Base-by-base conservation (phyloP, 1,284 basidiomycete genomes). In the Boletellus deceptivus region DNA sequence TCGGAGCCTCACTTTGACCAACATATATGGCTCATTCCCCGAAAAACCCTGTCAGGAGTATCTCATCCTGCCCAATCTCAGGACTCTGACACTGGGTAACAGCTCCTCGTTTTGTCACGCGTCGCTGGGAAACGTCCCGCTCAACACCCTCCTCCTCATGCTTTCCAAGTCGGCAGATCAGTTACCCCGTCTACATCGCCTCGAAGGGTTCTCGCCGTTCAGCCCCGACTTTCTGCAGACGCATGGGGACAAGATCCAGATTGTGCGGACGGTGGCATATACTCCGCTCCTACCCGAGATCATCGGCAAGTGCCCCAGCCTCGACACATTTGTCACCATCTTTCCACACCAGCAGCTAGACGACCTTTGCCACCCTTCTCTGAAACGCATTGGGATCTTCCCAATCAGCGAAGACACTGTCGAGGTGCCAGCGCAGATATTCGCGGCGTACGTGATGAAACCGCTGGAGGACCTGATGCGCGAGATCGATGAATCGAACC, bases 161-260 rank as follows among this genome's bases (percentile, higher is more conserved):
- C 61, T 76, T 14, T 61, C 68, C 39, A 54, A 60, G n/a, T 60
- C 61, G 5, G 49, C 65, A 0, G 52, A 61, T 29, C 70, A 73
- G 35, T 59, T 76, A 3, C 75, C 75, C 3, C 55, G 55, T 16
- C 59, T 77, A n/a, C 59, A 64, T 10, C 65, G 72, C 20, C 63
- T 76, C 27, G 75, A 77, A 48, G 67, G 71, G 13, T 75, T 74
- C 36, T 64, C 72, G 2, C 71, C 73, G 13, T 75, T 75, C 3
- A 63, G 64, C 39, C 55, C 67, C 29, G 57, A 61, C 10, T 77
- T 76, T 52, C 61, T 76, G 52, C 46, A 53, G 13, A 62, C 64
- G 0, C 73, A 77, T 31, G 75, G 75, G 4, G 55, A 55, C 45
- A 77, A 76, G 58, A 65, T 76, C 35, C 64, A 63, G 18, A 59